Evolutionary conservation across 176 grass and related monocot genomes (phyloP).

Genomic region (Cenchrus americanus): DNA sequence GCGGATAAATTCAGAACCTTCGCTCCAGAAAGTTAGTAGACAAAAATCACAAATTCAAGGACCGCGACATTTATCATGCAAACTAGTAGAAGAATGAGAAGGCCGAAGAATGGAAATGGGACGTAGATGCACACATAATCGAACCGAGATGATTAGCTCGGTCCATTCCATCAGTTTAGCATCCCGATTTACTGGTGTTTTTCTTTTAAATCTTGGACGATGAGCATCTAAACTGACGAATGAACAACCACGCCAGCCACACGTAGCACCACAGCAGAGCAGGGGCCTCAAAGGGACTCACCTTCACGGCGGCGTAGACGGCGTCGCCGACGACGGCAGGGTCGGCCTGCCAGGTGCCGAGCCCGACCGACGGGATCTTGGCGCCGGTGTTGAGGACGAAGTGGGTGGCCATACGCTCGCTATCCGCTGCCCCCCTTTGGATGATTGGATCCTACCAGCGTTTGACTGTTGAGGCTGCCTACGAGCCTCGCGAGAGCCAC

Average conservation of each 20-base stretch:
- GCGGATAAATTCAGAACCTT: not conserved
- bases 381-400: constrained; percentile 71
- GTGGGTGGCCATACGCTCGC: constrained; percentile 42
- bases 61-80: no score
- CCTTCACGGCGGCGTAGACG: constrained; percentile 58
- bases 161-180: not conserved
- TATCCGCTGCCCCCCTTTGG: not conserved
- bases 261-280: not conserved
- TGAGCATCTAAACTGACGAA: not conserved
- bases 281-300: not conserved
- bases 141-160: not conserved
- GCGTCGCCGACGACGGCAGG: constrained; percentile 50
- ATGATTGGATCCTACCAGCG: no score
- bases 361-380: constrained; percentile 67
- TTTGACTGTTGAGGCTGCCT: not conserved
- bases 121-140: not conserved
- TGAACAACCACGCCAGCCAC: not conserved
- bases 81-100: not conserved
- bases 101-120: not conserved
- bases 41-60: no score
- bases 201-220: not conserved
- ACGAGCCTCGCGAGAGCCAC: not conserved
- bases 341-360: constrained; percentile 65
- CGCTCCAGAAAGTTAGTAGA: no score
- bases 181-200: not conserved